These are phyloP conservation scores for Solanum hybrid DNA, from an alignment of 305 asterid genomes.

Conservation along the genomic window DNA sequence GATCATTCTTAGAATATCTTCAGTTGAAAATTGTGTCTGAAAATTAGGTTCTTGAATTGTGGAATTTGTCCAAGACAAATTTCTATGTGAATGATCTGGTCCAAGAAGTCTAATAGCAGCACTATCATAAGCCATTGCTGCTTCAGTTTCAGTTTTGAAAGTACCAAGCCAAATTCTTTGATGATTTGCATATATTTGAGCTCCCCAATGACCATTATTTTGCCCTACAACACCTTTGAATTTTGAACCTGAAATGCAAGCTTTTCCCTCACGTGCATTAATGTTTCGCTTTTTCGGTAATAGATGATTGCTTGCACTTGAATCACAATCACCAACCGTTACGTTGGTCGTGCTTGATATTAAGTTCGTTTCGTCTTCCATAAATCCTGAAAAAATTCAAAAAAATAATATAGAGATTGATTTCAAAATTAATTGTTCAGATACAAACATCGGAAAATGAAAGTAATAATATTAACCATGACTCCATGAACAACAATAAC, in stretches of 20 bases:
- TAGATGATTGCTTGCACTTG: neutral
- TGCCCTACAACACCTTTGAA: neutral
- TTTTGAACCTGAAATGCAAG: neutral
- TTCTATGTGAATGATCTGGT: constrained; percentile 13
- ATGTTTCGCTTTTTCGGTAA: neutral
- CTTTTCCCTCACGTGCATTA: neutral
- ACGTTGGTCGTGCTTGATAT: neutral
- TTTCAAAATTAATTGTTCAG: neutral
- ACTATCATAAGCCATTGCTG: constrained; percentile 37
- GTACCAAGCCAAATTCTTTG: constrained; percentile 54
- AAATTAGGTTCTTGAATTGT: constrained; percentile 26
- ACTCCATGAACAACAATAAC: neutral
- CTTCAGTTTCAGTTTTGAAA: constrained; percentile 35
- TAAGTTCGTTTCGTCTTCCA: neutral
- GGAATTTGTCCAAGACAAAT: constrained; percentile 28
- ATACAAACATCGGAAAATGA: neutral
- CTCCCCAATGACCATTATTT: constrained; percentile 25
- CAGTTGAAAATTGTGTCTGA: constrained; percentile 27
- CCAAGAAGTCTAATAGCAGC: constrained; percentile 31
- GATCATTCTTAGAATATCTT: constrained; percentile 31
- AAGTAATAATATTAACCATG: neutral
- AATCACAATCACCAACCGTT: neutral
- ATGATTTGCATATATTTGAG: constrained; percentile 40
- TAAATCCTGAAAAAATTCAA: neutral
- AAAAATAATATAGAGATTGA: no score